Evolutionary conservation across 345 rosid genomes (phyloP).

Genomic region (Hibiscus tridactylites): DNA sequence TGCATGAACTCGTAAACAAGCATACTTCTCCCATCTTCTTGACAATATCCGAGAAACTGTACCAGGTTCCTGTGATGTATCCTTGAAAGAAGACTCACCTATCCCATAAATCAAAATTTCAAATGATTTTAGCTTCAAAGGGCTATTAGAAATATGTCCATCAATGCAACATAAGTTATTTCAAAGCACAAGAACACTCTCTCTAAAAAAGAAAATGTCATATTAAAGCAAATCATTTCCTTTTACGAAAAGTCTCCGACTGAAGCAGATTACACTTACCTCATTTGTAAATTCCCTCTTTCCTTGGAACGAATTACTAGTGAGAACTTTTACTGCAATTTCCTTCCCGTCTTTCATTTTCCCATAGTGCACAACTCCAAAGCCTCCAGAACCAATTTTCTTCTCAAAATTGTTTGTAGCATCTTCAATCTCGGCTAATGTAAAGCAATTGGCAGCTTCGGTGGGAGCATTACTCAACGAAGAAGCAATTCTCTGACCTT

Average conservation of each 20-base stretch:
- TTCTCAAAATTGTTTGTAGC: conserved; percentile 70
- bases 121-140: conserved; percentile 6
- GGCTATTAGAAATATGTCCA: background rate
- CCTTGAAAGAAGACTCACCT: conserved; percentile 96
- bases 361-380: conserved; percentile 89
- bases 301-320: conserved; percentile 80
- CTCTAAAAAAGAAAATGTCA: background rate
- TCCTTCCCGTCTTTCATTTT: conserved; percentile 77
- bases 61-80: conserved; percentile 97
- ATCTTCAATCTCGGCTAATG: conserved; percentile 62
- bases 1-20: conserved; percentile 97
- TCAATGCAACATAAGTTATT: background rate
- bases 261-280: conserved; percentile 33
- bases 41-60: conserved; percentile 96
- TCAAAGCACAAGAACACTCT: background rate
- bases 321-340: conserved; percentile 87
- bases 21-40: conserved; percentile 80
- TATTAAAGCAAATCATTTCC: background rate
- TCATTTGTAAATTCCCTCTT: conserved; percentile 94
- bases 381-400: conserved; percentile 96
- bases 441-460: conserved; percentile 80
- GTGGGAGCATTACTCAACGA: conserved; percentile 55
- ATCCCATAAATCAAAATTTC: conserved; percentile 12
- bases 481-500: conserved; percentile 45
- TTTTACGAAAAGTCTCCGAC: too few species aligned